Evolutionary conservation across 192 early-diverging fungal species (phyloP).

Genomic region (Coemansia biformis): DNA sequence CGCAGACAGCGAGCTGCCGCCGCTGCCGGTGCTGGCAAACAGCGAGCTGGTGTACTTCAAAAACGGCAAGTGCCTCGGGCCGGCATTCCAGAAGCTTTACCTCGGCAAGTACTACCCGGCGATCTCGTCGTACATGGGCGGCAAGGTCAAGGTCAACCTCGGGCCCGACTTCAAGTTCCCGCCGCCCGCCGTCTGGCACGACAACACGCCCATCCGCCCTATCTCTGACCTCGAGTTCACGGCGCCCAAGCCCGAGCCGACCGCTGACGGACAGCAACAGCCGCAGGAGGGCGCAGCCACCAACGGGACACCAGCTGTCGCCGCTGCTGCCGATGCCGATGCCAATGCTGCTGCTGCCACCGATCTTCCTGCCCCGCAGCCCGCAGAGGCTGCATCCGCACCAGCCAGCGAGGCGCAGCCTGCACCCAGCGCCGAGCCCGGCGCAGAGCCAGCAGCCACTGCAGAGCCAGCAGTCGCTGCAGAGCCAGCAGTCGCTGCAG

Average conservation of each 20-base stretch:
- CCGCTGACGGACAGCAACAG: too few species aligned
- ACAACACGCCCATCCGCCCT: slow-evolving; percentile 28
- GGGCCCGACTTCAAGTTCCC: slow-evolving; percentile 63
- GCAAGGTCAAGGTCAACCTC: slow-evolving; percentile 60
- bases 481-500: too few species aligned
- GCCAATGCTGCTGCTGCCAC: too few species aligned
- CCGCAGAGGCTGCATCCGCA: too few species aligned
- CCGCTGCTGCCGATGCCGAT: too few species aligned
- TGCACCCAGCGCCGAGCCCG: too few species aligned
- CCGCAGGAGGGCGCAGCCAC: too few species aligned
- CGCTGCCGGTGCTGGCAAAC: slow-evolving; percentile 42
- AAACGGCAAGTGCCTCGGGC: slow-evolving; percentile 62
- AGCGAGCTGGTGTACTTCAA: slow-evolving; percentile 63
- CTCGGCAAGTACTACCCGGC: slow-evolving; percentile 76
- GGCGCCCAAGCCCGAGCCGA: slow-evolving; percentile 10
- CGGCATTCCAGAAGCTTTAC: slow-evolving; percentile 60
- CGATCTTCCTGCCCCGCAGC: too few species aligned
- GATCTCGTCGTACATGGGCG: slow-evolving; percentile 62
- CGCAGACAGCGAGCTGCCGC: slow-evolving; percentile 39
- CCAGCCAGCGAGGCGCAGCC: too few species aligned
- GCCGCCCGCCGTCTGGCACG: slow-evolving; percentile 50
- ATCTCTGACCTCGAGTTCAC: slow-evolving; percentile 48
- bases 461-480: too few species aligned
- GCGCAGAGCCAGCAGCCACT: too few species aligned
- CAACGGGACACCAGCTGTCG: too few species aligned